Conservation (phyloP, 2,329 filamentous ascomycete species). For the Arthroderma sp. region DNA sequence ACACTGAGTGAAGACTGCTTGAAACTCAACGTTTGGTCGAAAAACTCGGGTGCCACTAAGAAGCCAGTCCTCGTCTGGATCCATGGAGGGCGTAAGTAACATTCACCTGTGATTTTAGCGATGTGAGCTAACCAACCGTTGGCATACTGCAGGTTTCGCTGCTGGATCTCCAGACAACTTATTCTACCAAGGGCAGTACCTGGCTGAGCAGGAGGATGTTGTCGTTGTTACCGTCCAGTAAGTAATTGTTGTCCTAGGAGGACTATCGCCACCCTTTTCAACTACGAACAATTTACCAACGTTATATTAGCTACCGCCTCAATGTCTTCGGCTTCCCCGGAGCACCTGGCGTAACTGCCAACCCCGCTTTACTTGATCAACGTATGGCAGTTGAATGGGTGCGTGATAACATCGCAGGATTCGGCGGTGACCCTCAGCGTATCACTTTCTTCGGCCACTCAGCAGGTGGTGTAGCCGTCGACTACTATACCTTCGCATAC, state of each 20-base stretch:
- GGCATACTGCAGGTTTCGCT: constrained; percentile 20
- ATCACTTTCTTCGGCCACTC: constrained; percentile 36
- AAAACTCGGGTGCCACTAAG: background rate
- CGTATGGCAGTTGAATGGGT: constrained; percentile 28
- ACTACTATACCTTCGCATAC: constrained; percentile 7
- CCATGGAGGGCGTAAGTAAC: constrained; percentile 4
- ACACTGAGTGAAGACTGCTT: constrained; percentile 6
- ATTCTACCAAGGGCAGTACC: constrained; percentile 4
- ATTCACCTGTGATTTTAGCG: background rate
- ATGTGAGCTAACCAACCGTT: constrained; percentile 12
- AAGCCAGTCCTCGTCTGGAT: constrained; percentile 6
- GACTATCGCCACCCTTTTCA: constrained; percentile 17
- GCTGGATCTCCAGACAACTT: constrained; percentile 8
- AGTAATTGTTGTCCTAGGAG: constrained; percentile 26
- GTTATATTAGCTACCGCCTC: constrained; percentile 38
- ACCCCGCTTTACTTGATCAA: constrained; percentile 36
- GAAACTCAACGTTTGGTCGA: constrained; percentile 6
- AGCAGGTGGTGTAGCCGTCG: constrained; percentile 24
- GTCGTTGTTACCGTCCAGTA: constrained; percentile 6
- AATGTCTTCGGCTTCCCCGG: constrained; percentile 35
- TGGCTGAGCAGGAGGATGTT: constrained; percentile 4
- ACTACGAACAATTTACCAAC: constrained; percentile 34
- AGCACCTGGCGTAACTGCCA: constrained; percentile 25
- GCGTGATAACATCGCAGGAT: constrained; percentile 26
- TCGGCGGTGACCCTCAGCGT: constrained; percentile 29